Evolutionary conservation across 2,329 filamentous ascomycete genomes (phyloP), one percentile per base, ranked within the genome.

Genomic region (Didymella sp.): DNA sequence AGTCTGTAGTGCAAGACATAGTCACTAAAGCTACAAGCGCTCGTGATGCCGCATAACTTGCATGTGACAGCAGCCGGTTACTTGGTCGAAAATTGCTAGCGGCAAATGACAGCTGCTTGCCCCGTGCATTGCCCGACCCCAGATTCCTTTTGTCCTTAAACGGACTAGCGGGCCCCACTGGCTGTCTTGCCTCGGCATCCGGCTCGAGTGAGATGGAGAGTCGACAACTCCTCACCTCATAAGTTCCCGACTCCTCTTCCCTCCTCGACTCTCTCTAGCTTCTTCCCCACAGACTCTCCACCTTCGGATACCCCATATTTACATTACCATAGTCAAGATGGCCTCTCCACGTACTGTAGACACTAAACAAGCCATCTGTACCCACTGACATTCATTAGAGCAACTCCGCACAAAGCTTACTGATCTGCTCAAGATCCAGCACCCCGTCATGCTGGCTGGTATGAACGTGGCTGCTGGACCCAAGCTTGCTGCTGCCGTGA

Each of bases 381-480:
- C 15, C 37, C 38, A 60, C 76, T 74, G 60, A 69, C 64, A 49
- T 43, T 15, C 43, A 44, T 21, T 78, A 94, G 91, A 95, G 82
- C 85, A 91, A 83, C 89, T 99, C 79, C 91, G 91, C 74, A 99
- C 95, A 51, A 88, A 91, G 67, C 84, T 93, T 72, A 99, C 95
- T 69, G 94, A 98, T 85, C 90, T 98, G 64, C 90, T 99, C 81
- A 91, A 92, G 84, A 98, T 99, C 86, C 91, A 96, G 78, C 95
- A 99, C 81, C 95, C 95, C 57, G 84, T 99, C 75, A 83, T 99
- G 73, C 88, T 99, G 61, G 95, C 95, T 70, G 95, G 95, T 77
- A 99, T 99, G 95, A 98, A 99, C 84, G 95, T 98, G 63, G 95
- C 95, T 55, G 95, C 95, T 58, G 95, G 95, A 47, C 95, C 95